A percentile compares a stretch with the other conserved stretches of the same genome.
Conservation (phyloP, 2,329 filamentous ascomycete species). For the Macrophomina tecta region DNA sequence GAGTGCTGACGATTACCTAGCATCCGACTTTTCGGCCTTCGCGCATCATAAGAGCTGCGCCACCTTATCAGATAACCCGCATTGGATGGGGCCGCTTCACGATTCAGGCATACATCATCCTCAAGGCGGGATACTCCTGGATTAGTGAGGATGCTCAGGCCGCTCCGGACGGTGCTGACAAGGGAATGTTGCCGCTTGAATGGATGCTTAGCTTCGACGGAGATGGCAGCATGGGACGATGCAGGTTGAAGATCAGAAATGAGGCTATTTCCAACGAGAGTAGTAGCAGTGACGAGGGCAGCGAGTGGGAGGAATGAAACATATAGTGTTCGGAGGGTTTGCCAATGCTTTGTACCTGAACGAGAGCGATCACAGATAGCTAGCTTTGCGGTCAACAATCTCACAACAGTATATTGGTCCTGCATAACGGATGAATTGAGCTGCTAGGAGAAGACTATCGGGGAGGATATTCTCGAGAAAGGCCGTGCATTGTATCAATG, state of each 20-base stretch:
- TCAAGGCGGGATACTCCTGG: slow-evolving; percentile 54
- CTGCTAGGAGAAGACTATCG: too few relatives aligned
- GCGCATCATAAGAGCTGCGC: slow-evolving; percentile 39
- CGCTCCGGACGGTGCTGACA: slow-evolving; percentile 39
- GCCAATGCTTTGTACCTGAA: background rate
- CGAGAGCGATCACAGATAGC: too few relatives aligned
- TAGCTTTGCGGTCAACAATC: too few relatives aligned
- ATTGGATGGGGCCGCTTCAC: slow-evolving; percentile 53
- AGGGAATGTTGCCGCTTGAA: slow-evolving; percentile 45
- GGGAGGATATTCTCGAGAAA: too few relatives aligned
- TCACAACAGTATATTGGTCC: too few relatives aligned
- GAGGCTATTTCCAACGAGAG: slow-evolving; percentile 36
- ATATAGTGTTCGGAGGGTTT: background rate
- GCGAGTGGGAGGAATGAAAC: slow-evolving; percentile 3
- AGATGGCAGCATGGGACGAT: slow-evolving; percentile 48
- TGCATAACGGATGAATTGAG: too few relatives aligned
- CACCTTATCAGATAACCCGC: slow-evolving; percentile 50
- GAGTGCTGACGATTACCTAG: slow-evolving; percentile 30
- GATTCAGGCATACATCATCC: slow-evolving; percentile 46
- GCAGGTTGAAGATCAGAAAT: slow-evolving; percentile 49
- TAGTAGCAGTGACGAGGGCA: slow-evolving; percentile 32
- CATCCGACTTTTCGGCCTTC: slow-evolving; percentile 52
- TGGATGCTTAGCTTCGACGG: slow-evolving; percentile 51
- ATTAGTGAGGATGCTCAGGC: slow-evolving; percentile 46
- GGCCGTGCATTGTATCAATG: too few relatives aligned